A percentile compares a stretch with the other conserved stretches of the same genome.
Conservation (phyloP, 2,329 filamentous ascomycete species). For the Sporothrix luriei region DNA sequence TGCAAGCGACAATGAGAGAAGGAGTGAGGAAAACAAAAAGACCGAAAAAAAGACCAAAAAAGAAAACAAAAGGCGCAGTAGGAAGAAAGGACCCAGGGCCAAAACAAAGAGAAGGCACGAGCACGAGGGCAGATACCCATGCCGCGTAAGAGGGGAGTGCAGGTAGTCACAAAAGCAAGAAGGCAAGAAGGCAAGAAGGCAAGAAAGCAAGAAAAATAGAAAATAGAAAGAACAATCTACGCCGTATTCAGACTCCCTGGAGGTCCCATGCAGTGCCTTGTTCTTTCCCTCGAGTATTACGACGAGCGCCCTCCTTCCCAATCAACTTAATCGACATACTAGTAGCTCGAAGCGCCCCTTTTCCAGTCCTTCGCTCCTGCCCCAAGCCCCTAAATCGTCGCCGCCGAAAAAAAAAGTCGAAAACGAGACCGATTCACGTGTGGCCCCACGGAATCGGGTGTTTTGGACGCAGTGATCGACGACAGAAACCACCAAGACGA, state of each 20-base stretch:
- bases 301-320: not conserved
- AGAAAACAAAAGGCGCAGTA: not conserved
- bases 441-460: constrained; percentile 25
- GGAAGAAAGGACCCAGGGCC: not conserved
- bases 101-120: not conserved
- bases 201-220: constrained; percentile 12
- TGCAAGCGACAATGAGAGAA: not conserved
- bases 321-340: not conserved
- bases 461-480: constrained; percentile 26
- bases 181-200: no score
- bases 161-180: not conserved
- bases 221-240: constrained; percentile 6
- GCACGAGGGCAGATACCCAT: not conserved
- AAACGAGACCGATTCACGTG: constrained; percentile 22
- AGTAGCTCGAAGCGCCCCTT: constrained; percentile 21
- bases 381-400: constrained; percentile 2
- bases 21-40: not conserved
- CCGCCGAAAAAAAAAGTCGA: not conserved
- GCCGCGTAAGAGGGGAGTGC: not conserved
- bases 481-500: constrained; percentile 14
- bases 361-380: not conserved
- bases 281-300: not conserved
- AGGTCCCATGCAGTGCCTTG: constrained; percentile 12
- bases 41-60: not conserved
- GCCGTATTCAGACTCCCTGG: not conserved